Base-by-base conservation (phyloP, 225 moss, liverwort and hornwort genomes). In the Neckera pumila region DNA sequence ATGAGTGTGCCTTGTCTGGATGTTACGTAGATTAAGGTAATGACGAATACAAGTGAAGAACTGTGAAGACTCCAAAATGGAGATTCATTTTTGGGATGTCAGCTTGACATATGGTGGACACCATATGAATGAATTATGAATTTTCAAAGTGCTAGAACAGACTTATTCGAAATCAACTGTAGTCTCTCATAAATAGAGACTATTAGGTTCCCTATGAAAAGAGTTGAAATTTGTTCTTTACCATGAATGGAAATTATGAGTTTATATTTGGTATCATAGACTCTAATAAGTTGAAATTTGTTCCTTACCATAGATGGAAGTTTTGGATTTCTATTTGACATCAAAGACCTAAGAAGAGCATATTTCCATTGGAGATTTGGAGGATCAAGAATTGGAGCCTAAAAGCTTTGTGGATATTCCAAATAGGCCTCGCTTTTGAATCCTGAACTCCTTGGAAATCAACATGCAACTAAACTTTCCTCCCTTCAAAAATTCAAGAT, bases 281-380 rank as follows among this genome's bases (percentile, higher is more conserved):
- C 3, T 0, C 8, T 4, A 40, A 25, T 40, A 2, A 25, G 0
- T 47, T 47, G 49, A 49, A 74, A 19, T 31, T 31, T 49, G 7
- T 75, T 19, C 2, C 7, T 42, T 49, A 74, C 1, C 1, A 19
- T 7, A 0, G 17, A 73, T 72, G 17, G 0, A 73, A 45, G 10
- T 43, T 72, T 21, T 36, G 36, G 6, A 9, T 53, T 13, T 77
- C 23, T 36, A 23, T 15, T 54, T 77, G 2, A 16, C 36, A 23
- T n/a, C 0, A 1, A 9, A 15, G 36, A 43, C 0, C 10, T 10
- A 45, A 71, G 12, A 15, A 71, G 26, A 58, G 22, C 4, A 1
- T 58, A 6, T 22, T 56, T 56, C 54, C 7, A 54, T 54, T 54
- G 17, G 17, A 17, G 17, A 53, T 53, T 53, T 6, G 9, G 9